A percentile compares a stretch with the other conserved stretches of the same genome.
These are phyloP conservation scores for Nyctanthes arbortristis DNA, from an alignment of 257 asterid genomes.

Conservation along the genomic window DNA sequence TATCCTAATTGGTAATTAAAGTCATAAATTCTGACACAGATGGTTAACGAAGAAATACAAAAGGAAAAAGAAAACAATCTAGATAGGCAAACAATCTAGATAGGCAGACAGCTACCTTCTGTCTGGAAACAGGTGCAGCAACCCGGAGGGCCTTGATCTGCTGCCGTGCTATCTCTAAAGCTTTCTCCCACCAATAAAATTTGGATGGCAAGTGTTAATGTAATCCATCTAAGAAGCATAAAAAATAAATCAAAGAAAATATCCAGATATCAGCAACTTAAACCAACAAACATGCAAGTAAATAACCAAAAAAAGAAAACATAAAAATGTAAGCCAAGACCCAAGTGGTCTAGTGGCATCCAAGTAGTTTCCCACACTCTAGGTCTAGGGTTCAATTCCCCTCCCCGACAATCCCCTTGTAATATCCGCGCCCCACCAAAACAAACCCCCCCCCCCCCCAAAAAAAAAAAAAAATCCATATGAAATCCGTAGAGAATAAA, in stretches of 20 bases:
- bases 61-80: background rate
- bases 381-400: too few relatives aligned
- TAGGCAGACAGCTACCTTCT: conserved; percentile 49
- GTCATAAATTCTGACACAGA: conserved; percentile 9
- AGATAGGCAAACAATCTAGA: background rate
- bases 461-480: too few relatives aligned
- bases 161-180: conserved; percentile 71
- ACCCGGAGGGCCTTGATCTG: conserved; percentile 57
- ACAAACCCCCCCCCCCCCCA: too few relatives aligned
- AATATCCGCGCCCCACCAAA: too few relatives aligned
- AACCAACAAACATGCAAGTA: background rate
- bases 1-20: conserved; percentile 52
- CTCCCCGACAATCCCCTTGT: too few relatives aligned
- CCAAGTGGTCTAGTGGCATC: too few relatives aligned
- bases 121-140: conserved; percentile 46
- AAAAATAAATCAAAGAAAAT: background rate
- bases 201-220: conserved; percentile 88
- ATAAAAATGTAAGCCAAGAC: background rate
- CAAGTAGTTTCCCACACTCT: too few relatives aligned
- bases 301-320: background rate
- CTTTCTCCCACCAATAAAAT: conserved; percentile 92
- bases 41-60: conserved; percentile 17
- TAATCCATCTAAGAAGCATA: conserved; percentile 69
- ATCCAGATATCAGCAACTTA: background rate
- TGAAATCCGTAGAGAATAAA: too few relatives aligned